Evolutionary conservation across 768 basidiomycete genomes (phyloP), one percentile per base, ranked within the genome.

Genomic region (Boletus rex-veris): DNA sequence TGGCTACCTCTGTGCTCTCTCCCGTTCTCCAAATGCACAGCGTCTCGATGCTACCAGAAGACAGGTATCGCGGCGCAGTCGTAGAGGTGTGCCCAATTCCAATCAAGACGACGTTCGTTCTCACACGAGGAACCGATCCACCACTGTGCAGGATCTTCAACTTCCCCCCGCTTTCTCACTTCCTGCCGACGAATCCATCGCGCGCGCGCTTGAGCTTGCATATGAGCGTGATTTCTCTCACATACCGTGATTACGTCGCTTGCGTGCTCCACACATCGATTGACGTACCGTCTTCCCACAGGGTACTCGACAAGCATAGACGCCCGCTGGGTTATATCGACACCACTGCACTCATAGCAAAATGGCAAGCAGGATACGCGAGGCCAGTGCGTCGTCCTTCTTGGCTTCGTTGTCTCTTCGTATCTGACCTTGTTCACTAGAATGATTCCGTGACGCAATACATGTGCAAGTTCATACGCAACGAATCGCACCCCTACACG

Each of bases 151-250:
- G 53, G 88, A 89, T 69, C 77, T 90, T 5, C 89, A 91, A 76
- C 72, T 91, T 1, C 86, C 92, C 0, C 94, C 94, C 9, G 94
- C 93, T 0, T 95, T 95, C 69, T 82, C 87, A 15, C 77, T 96
- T 4, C 86, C 88, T 8, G 73, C 78, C 11, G 77, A 78, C 53
- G 91, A 91, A 63, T 77, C 82, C 18, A 84, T 95, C 53, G 78
- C 81, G 9, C 77, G 80, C 21, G 93, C 90, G 2, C 82, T 96
- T 28, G 91, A 92, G 61, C 79, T 88, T 24, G 94, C 93, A 0
- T 96, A 94, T 62, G 94, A 97, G 59, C 84, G 92, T 33, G 94
- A 97, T 67, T 97, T 95, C 72, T 92, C 92, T 16, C 86, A 95
- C 62, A 86, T 96, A 56, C 94, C 94, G 94, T 95, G 62, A 63